Evolutionary conservation across 345 rosid species (phyloP).

Genomic region (Lenwebbia sp.): DNA sequence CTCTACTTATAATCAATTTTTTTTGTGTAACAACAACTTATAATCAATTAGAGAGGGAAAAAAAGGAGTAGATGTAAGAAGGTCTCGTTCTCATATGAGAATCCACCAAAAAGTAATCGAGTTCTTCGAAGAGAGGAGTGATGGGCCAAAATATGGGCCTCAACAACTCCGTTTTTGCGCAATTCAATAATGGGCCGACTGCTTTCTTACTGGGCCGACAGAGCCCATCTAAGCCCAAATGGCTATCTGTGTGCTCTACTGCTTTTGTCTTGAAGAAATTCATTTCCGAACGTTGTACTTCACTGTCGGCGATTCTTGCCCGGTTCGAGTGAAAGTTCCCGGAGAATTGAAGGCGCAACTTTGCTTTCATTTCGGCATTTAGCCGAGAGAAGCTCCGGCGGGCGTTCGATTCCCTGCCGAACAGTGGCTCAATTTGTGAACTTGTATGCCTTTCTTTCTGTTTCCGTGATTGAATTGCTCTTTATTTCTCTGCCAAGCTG

Average conservation of each 20-base stretch:
- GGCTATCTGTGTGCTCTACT: not conserved
- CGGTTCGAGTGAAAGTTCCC: not conserved
- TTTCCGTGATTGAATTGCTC: not conserved
- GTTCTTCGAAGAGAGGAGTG: no score
- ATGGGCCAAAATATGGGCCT: not conserved
- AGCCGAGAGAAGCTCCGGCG: not conserved
- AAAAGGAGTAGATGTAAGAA: fast-evolving
- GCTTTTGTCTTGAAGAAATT: not conserved
- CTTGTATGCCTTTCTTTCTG: not conserved
- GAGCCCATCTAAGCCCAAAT: not conserved
- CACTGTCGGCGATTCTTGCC: not conserved
- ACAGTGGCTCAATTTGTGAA: not conserved
- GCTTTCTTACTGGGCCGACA: not conserved
- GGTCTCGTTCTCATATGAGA: not conserved
- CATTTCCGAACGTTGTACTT: not conserved
- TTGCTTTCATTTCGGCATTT: not conserved
- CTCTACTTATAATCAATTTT: not conserved
- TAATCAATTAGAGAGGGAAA: not conserved
- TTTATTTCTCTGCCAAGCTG: not conserved
- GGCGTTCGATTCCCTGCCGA: not conserved
- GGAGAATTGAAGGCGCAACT: not conserved
- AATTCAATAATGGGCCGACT: not conserved
- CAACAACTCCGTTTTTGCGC: not conserved
- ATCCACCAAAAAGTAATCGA: not conserved
- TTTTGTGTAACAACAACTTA: not conserved